These are phyloP conservation scores for Chionographis japonica DNA, from an alignment of 106 monocot genomes.

Conservation along the genomic window DNA sequence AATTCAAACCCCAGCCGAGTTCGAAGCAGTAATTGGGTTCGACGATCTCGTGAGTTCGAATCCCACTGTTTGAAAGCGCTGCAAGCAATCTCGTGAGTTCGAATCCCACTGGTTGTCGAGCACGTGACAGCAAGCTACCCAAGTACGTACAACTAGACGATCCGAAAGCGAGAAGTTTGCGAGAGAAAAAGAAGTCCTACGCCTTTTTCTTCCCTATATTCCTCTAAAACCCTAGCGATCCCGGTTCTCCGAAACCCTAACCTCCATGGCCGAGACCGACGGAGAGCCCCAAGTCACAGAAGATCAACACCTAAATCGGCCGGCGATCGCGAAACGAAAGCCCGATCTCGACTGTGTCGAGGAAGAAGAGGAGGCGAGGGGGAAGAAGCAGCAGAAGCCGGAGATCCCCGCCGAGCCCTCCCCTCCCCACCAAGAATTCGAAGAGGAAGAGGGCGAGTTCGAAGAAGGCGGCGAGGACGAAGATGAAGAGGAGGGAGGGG, in stretches of 20 bases:
- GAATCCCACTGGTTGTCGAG: too few relatives aligned
- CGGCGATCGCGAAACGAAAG: conserved; percentile 6
- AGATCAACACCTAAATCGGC: background rate
- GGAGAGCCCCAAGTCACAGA: background rate
- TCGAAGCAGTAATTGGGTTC: too few relatives aligned
- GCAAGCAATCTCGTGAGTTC: too few relatives aligned
- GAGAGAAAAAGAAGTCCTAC: too few relatives aligned
- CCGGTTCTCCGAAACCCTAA: background rate
- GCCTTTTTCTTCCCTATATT: too few relatives aligned
- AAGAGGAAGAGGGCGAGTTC: background rate
- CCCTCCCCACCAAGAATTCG: background rate
- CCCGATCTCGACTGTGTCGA: conserved; percentile 2
- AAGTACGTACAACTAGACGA: too few relatives aligned
- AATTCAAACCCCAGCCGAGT: too few relatives aligned
- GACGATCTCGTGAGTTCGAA: too few relatives aligned
- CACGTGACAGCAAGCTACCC: too few relatives aligned
- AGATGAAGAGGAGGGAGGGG: background rate
- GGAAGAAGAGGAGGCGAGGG: background rate
- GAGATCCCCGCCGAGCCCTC: background rate
- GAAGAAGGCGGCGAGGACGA: background rate
- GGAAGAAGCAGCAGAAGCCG: background rate
- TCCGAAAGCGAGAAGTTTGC: too few relatives aligned
- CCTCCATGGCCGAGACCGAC: background rate
- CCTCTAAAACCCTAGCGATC: background rate
- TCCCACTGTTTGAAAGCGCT: too few relatives aligned